Evolutionary conservation across 345 rosid species (phyloP).

Genomic region (Citrus reticulata): DNA sequence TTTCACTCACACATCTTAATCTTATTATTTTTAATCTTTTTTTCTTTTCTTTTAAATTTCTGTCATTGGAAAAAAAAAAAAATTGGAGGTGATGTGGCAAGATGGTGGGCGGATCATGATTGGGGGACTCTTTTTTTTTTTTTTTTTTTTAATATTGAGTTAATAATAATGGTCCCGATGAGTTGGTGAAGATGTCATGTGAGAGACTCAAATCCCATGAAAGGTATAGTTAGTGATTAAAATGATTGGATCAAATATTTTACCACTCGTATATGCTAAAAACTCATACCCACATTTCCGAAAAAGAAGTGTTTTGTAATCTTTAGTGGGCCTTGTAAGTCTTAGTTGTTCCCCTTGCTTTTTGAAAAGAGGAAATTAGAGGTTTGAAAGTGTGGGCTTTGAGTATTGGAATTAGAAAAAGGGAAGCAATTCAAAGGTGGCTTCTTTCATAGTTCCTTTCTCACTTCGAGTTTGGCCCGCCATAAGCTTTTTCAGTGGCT

Average conservation of each 20-base stretch:
- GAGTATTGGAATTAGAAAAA: constrained; percentile 47
- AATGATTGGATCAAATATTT: constrained; percentile 45
- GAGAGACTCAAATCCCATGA: constrained; percentile 34
- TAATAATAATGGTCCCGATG: constrained; percentile 11
- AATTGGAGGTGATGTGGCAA: not conserved
- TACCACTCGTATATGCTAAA: constrained; percentile 5
- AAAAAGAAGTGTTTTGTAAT: constrained; percentile 21
- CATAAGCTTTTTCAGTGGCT: constrained; percentile 11
- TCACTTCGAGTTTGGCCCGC: constrained; percentile 28
- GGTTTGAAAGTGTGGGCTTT: constrained; percentile 43
- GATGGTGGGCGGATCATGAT: constrained; percentile 18
- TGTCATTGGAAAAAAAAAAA: not conserved
- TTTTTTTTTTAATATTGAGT: not conserved
- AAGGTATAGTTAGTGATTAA: constrained; percentile 27
- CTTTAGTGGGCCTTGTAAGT: constrained; percentile 21
- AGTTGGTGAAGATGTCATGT: constrained; percentile 27
- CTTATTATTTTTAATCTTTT: too few species aligned
- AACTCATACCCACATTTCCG: constrained; percentile 22
- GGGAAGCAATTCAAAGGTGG: constrained; percentile 36
- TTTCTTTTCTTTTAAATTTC: too few species aligned
- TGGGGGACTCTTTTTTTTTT: constrained; percentile 5
- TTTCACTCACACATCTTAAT: not conserved
- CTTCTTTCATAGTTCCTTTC: constrained; percentile 37
- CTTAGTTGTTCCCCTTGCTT: constrained; percentile 20
- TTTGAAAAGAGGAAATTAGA: constrained; percentile 35